Evolutionary conservation across 768 basidiomycete species (phyloP), one percentile per base, ranked within the genome.

Genomic region (Boletus patriciae): DNA sequence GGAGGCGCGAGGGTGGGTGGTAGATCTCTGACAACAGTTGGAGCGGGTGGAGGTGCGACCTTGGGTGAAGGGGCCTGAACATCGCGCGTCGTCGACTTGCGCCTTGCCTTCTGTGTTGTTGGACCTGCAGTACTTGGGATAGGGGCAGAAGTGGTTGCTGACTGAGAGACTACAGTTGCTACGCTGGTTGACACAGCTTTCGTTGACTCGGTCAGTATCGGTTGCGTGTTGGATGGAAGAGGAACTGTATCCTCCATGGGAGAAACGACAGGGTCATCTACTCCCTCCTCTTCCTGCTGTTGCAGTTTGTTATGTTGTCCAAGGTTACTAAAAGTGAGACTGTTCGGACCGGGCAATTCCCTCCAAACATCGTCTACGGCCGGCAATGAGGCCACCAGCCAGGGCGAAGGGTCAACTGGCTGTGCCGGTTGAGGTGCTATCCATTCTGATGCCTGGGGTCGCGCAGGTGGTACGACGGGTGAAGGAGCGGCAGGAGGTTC

Each of bases 251-350:
- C 57, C 25, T 68, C 62, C 45, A 48, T 21, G 16, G 64, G 48
- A 54, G 64, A 59, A 53, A 67, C 55, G 27, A 58, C 55, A 37
- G 61, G 36, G 43, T 62, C 51, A 50, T 59, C 48, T 46, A 55
- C 40, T 55, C 38, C 60, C 34, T 59, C 64, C 25, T 66, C 74
- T 36, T 74, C 66, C 33, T 76, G 73, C 45, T 78, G 72, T 54
- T 82, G 78, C 48, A 82, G 74, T 59, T 79, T 78, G 57, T 83
- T 83, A 60, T 85, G 83, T 48, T 85, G 83, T 10, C 80, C 82
- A 19, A 85, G 70, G 61, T 84, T 84, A 50, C 77, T 80, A 54
- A 80, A 76, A 0, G 85, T 84, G 19, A 86, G 74, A 56, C 81
- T 82, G 57, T 78, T 77, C 12, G 79, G 74, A 16, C 76, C 77